Conservation (phyloP, 306 rosid species). For the Fragaria iinumae region DNA sequence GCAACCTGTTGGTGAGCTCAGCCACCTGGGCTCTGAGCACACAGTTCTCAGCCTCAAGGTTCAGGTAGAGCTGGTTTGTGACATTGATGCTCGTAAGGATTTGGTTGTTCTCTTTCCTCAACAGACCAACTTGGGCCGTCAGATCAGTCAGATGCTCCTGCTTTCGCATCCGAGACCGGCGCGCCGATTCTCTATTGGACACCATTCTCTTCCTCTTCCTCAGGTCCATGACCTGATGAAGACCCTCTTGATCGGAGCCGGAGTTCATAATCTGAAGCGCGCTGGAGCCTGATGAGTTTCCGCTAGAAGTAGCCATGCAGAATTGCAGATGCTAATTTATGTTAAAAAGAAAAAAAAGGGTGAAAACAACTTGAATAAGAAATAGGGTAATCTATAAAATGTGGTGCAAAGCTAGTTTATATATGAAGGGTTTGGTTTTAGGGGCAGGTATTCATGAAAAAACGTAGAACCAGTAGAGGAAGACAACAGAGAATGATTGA, state of each 20-base stretch:
- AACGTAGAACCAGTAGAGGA: conserved; percentile 92
- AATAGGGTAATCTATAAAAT: background rate
- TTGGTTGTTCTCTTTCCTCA: conserved; percentile 52
- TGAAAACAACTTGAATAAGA: background rate
- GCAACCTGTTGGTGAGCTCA: conserved; percentile 65
- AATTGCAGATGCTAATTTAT: background rate
- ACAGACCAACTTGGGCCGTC: conserved; percentile 34
- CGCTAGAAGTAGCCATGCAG: conserved; percentile 35
- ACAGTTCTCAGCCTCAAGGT: conserved; percentile 68
- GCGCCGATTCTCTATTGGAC: conserved; percentile 81
- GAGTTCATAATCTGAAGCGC: conserved; percentile 34
- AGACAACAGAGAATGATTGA: conserved; percentile 89
- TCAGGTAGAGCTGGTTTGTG: conserved; percentile 44
- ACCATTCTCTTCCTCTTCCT: conserved; percentile 87
- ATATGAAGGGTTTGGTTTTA: background rate
- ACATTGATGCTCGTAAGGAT: conserved; percentile 41
- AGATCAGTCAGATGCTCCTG: conserved; percentile 68
- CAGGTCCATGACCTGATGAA: conserved; percentile 44
- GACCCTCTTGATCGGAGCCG: conserved; percentile 50
- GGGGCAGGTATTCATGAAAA: conserved; percentile 47
- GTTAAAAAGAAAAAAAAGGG: background rate
- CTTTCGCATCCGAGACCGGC: conserved; percentile 70
- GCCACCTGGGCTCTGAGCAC: conserved; percentile 69
- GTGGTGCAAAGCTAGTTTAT: background rate
- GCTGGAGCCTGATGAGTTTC: conserved; percentile 53